Evolutionary conservation across 495 filamentous ascomycete genomes (phyloP), one percentile per base, ranked within the genome.

Genomic region (Neurospora sp.): DNA sequence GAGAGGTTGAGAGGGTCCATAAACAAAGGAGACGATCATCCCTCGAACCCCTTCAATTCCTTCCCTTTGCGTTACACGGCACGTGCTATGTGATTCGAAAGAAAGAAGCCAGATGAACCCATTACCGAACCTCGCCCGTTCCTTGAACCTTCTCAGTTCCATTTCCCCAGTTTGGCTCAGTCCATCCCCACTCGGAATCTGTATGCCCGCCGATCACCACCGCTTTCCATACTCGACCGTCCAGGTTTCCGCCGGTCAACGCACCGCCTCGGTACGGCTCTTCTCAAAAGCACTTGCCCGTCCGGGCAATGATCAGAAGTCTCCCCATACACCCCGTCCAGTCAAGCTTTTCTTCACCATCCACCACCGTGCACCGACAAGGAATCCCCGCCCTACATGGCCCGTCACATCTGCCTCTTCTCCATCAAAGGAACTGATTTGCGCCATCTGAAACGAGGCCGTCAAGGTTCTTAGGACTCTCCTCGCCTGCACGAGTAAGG

Each of bases 271-370:
- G 53, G 53, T 35, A 66, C 53, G 53, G 70, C 71, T 76, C 40
- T 70, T 75, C 46, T 73, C 44, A 46, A 22, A 38, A 38, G 46
- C 35, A 66, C 68, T 74, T 75, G 70, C 76, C 72, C 40, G 72
- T 74, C 40, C 39, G 20, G 70, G 76, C 31, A 78, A 76, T 70
- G 76, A 78, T 78, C 73, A n/a, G 76, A 75, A 41, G 5, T 4
- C 12, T 42, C 27, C 38, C 37, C 69, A 75, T 69, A 73, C 69
- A 20, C 69, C 53, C 41, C 69, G 40, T 68, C 69, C 69, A 44
- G 69, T 70, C 72, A 38, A 46, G 69, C 69, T 41, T 48, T 18
- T 44, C 31, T 41, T 46, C 22, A 20, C 42, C 69, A 70, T 68
- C 69, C 27, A 71, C 18, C 69, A 38, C 12, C 22, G 22, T 46